A percentile compares a stretch with the other conserved stretches of the same genome.
Evolutionary conservation across 2,329 filamentous ascomycete species (phyloP).

Genomic region (Coleophoma crateriformis): DNA sequence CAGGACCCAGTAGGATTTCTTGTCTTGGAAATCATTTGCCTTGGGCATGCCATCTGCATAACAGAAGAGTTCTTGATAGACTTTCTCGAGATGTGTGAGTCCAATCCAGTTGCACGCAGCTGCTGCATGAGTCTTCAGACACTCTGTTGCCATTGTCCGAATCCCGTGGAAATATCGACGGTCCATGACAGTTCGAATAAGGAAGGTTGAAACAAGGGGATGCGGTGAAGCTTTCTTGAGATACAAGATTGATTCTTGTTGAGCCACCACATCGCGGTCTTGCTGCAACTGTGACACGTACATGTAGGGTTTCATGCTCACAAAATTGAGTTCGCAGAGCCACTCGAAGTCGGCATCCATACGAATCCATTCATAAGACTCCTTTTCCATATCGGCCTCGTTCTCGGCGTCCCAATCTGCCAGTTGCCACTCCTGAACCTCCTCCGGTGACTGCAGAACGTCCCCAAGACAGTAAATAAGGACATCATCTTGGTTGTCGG

Average conservation of each 20-base stretch:
- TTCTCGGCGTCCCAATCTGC: conserved; percentile 87
- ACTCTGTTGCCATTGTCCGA: conserved; percentile 75
- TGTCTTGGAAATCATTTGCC: conserved; percentile 88
- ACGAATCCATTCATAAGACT: conserved; percentile 98
- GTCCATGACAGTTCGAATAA: conserved; percentile 86
- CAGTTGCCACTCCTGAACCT: conserved; percentile 77
- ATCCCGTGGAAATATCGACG: conserved; percentile 91
- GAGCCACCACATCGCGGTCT: conserved; percentile 92
- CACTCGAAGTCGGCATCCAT: conserved; percentile 98
- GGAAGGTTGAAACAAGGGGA: conserved; percentile 80
- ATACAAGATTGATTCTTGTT: conserved; percentile 70
- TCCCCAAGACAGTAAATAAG: conserved; percentile 90
- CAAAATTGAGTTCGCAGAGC: conserved; percentile 77
- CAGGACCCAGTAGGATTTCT: conserved; percentile 78
- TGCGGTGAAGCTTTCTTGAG: conserved; percentile 63
- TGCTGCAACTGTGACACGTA: conserved; percentile 96
- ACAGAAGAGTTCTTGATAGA: conserved; percentile 86
- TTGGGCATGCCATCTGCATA: conserved; percentile 73
- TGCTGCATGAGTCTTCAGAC: conserved; percentile 71
- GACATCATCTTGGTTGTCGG: conserved; percentile 70
- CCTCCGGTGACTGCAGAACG: conserved; percentile 76
- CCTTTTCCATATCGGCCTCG: conserved; percentile 86
- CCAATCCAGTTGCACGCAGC: conserved; percentile 71
- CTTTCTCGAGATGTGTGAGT: conserved; percentile 75
- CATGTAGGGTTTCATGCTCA: conserved; percentile 90